Percentiles rank a stretch among this genome's conserved stretches.
These are phyloP conservation scores for Phaeolepiota aurea DNA, from an alignment of 768 basidiomycete species.

Conservation along the genomic window DNA sequence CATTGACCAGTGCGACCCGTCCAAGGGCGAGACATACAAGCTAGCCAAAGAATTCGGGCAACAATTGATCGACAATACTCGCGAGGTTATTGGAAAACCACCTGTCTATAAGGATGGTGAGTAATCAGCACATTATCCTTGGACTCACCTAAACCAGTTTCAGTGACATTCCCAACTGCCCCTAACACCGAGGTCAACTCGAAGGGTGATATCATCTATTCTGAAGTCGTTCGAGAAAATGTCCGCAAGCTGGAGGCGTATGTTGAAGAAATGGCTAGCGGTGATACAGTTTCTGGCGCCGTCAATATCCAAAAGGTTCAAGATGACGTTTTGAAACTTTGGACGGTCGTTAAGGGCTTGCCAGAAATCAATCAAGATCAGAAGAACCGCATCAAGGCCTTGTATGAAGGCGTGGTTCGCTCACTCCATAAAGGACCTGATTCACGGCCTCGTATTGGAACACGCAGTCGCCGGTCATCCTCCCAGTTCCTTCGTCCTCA, in stretches of 20 bases:
- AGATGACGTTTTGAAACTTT: constrained; percentile 92
- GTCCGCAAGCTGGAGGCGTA: constrained; percentile 98
- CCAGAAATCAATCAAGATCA: constrained; percentile 96
- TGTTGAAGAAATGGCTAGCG: constrained; percentile 96
- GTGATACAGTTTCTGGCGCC: constrained; percentile 72
- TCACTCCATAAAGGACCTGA: constrained; percentile 80
- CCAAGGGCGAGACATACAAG: constrained; percentile 83
- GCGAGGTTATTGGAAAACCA: constrained; percentile 73
- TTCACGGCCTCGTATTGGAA: constrained; percentile 38
- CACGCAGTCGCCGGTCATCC: constrained; percentile 81
- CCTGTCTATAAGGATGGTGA: constrained; percentile 93
- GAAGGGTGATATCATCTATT: constrained; percentile 92
- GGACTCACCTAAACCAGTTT: constrained; percentile 6
- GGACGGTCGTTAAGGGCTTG: constrained; percentile 95
- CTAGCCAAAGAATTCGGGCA: constrained; percentile 98
- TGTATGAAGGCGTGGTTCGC: constrained; percentile 95
- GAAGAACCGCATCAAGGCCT: constrained; percentile 88
- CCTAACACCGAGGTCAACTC: constrained; percentile 90
- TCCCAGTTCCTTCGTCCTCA: constrained; percentile 96
- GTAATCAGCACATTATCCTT: constrained; percentile 16
- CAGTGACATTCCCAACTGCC: constrained; percentile 97
- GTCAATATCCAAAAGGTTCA: constrained; percentile 98
- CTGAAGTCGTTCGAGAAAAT: constrained; percentile 91
- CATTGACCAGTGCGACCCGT: constrained; percentile 76
- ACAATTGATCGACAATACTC: constrained; percentile 89